Conservation (phyloP, 768 basidiomycete genomes). For the Hericium alpestre region DNA sequence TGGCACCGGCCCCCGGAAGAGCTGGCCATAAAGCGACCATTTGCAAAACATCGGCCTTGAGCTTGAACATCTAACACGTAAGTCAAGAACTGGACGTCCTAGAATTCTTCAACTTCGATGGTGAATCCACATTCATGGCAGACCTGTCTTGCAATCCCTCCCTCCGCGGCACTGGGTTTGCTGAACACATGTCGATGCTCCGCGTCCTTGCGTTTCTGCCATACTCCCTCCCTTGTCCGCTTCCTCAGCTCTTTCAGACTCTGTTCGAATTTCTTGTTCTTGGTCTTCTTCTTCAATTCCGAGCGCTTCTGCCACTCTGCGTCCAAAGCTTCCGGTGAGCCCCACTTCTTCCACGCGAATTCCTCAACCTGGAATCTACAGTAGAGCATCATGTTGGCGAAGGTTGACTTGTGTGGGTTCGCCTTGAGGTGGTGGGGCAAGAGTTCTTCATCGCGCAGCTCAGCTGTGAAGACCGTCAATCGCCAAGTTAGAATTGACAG, state of each 20-base stretch:
- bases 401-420: conserved; percentile 91
- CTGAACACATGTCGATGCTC: conserved; percentile 86
- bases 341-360: conserved; percentile 98
- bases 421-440: conserved; percentile 90
- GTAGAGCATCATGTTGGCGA: conserved; percentile 99
- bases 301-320: conserved; percentile 73
- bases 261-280: conserved; percentile 92
- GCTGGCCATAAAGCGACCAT: too few species aligned
- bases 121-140: conserved; percentile 89
- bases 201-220: conserved; percentile 77
- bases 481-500: background rate
- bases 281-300: conserved; percentile 78
- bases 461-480: conserved; percentile 41
- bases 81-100: conserved; percentile 1
- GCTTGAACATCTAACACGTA: too few species aligned
- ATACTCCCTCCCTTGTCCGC: conserved; percentile 80
- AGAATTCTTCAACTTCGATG: conserved; percentile 80
- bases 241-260: conserved; percentile 74
- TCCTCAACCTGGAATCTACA: conserved; percentile 89
- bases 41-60: too few species aligned
- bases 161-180: conserved; percentile 37
- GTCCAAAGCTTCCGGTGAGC: conserved; percentile 83
- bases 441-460: conserved; percentile 82
- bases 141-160: conserved; percentile 56
- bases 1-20: too few species aligned